Evolutionary conservation across 2,329 filamentous ascomycete genomes (phyloP), one percentile per base, ranked within the genome.

Genomic region (Xylariaceae sp.): DNA sequence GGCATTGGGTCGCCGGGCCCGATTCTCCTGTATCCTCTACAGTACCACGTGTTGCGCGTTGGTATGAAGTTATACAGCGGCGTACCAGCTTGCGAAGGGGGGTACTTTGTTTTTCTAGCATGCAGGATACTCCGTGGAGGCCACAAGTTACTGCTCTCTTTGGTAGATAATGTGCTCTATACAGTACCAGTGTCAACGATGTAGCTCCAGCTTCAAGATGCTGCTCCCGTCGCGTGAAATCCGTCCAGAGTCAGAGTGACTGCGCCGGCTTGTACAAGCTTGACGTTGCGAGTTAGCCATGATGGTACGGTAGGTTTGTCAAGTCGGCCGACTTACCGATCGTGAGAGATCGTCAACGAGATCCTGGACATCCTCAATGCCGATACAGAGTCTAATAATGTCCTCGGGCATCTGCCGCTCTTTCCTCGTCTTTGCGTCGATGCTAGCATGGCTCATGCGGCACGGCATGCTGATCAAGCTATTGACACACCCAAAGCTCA

Each of bases 401-500:
- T 98, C 92, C 66, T 98, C 92, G 9, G 92, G 92, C 81, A 98
- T 85, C 50, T 90, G 83, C 48, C 89, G 77, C 67, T 94, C 88
- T 54, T 79, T 73, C 52, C 92, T 74, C 36, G 89, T 97, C 70
- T 95, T 94, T 43, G 88, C 86, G 59, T 97, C 92, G 57, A 98
- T 98, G 60, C 88, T 95, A 27, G 92, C 92, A 65, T 98, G 92
- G 66, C 90, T 97, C 94, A 98, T 98, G 57, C 90, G 88, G 68
- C 92, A 98, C 7, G 92, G 90, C 90, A 98, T 96, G 68, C 89
- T 96, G 65, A 98, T 98, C 62, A 98, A 70, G 60, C 87, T 94
- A 69, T 98, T 98, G 50, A 98, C 92, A 61, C 92, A 97, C 33
- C 92, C 92, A 60, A 98, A 98, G 58, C 88, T 95, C 43, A 98